Evolutionary conservation across 768 basidiomycete species (phyloP).

Genomic region (Neoboletus brunneissimus): DNA sequence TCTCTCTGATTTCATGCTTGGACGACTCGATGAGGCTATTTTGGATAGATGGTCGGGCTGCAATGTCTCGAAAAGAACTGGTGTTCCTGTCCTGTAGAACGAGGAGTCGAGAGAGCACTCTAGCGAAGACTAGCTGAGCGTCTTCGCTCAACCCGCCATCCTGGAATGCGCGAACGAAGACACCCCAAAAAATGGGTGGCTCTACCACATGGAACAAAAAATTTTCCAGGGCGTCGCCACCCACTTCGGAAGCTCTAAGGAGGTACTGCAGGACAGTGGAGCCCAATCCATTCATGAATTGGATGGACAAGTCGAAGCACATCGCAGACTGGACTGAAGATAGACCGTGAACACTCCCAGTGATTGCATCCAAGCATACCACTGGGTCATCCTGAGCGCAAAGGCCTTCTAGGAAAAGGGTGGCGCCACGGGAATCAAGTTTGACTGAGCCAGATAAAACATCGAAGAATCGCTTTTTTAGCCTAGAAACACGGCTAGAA

Average conservation of each 20-base stretch:
- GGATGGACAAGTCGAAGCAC: constrained; percentile 33
- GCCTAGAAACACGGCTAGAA: constrained; percentile 8
- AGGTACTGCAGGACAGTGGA: constrained; percentile 39
- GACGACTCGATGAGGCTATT: constrained; percentile 23
- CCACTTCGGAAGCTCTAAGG: constrained; percentile 37
- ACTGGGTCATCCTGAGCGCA: constrained; percentile 40
- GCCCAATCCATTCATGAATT: constrained; percentile 44
- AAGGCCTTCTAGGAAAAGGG: constrained; percentile 46
- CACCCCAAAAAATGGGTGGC: constrained; percentile 50
- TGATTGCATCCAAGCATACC: constrained; percentile 38
- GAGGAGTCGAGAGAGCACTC: constrained; percentile 48
- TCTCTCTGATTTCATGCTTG: constrained; percentile 25
- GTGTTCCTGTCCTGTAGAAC: constrained; percentile 34
- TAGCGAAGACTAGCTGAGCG: constrained; percentile 42
- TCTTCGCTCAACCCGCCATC: constrained; percentile 30
- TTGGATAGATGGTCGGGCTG: constrained; percentile 29
- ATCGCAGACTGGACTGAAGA: constrained; percentile 40
- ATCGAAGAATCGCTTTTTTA: constrained; percentile 36
- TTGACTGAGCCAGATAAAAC: constrained; percentile 30
- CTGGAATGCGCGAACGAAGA: constrained; percentile 35
- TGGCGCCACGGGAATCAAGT: constrained; percentile 21
- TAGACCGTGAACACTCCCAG: constrained; percentile 37
- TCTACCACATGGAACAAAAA: constrained; percentile 44
- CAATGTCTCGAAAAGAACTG: constrained; percentile 37
- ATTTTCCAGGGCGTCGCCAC: constrained; percentile 40